Evolutionary conservation across 2,329 filamentous ascomycete species (phyloP).

Genomic region (Trichophyton verrucosum): DNA sequence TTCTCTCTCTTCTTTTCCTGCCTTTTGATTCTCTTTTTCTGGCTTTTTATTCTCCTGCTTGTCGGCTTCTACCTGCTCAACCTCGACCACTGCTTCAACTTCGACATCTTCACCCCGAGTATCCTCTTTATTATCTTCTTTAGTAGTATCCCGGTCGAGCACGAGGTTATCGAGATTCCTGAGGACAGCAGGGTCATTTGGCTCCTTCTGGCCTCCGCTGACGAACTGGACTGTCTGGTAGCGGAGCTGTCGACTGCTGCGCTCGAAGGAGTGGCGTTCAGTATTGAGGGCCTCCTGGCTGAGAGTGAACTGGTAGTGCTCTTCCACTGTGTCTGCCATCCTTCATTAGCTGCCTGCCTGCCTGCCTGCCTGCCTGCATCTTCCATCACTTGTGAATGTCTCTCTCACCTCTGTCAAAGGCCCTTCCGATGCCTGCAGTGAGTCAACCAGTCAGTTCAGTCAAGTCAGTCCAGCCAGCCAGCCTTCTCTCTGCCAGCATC

Average conservation of each 20-base stretch:
- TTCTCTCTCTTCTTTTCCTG: no score
- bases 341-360: background rate
- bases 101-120: background rate
- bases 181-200: conserved; percentile 18
- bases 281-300: conserved; percentile 49
- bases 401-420: no score
- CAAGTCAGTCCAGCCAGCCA: no score
- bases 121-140: background rate
- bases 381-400: no score
- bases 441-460: no score
- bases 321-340: background rate
- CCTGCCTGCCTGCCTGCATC: background rate
- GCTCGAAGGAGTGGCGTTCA: conserved; percentile 35
- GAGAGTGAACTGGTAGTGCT: conserved; percentile 30
- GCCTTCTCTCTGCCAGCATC: background rate
- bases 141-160: background rate
- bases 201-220: conserved; percentile 42
- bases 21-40: no score
- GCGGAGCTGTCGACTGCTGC: conserved; percentile 41
- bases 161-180: background rate
- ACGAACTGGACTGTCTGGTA: conserved; percentile 48
- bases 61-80: background rate
- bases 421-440: no score
- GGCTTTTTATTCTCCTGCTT: background rate
- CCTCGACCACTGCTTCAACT: background rate